These are phyloP conservation scores for Vigna unguiculata DNA, from an alignment of 306 rosid species.

Conservation along the genomic window DNA sequence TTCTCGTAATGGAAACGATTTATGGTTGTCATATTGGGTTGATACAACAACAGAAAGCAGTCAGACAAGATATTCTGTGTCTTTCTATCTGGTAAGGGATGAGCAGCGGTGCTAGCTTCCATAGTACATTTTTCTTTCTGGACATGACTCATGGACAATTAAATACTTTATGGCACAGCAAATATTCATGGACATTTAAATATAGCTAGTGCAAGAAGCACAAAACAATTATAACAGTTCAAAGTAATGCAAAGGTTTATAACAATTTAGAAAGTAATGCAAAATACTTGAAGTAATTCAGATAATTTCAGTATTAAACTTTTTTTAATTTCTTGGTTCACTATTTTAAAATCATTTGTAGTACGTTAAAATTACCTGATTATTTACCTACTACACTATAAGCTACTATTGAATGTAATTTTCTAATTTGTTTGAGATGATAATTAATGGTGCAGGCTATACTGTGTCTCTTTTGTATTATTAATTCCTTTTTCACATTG, in stretches of 20 bases:
- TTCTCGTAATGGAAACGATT: slow-evolving; percentile 94
- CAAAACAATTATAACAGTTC: neutral
- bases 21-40: slow-evolving; percentile 97
- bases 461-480: slow-evolving; percentile 75
- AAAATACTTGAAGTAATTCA: no score
- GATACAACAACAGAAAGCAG: slow-evolving; percentile 67
- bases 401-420: slow-evolving; percentile 7
- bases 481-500: slow-evolving; percentile 87
- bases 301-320: slow-evolving; percentile 3
- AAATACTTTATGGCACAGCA: slow-evolving; percentile 31
- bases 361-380: slow-evolving; percentile 15
- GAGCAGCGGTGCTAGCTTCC: slow-evolving; percentile 23
- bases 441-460: slow-evolving; percentile 66
- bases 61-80: slow-evolving; percentile 63
- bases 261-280: no score
- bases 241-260: slow-evolving; percentile 11
- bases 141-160: slow-evolving; percentile 25
- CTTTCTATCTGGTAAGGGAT: slow-evolving; percentile 82
- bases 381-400: neutral
- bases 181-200: slow-evolving; percentile 31
- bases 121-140: slow-evolving; percentile 24
- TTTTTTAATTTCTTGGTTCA: slow-evolving; percentile 7
- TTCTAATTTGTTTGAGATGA: slow-evolving; percentile 37
- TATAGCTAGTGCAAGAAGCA: slow-evolving; percentile 22
- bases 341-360: slow-evolving; percentile 18